phyloP scores from a whole-genome alignment of 139 green algal species.

The Eudorina sp. region DNA sequence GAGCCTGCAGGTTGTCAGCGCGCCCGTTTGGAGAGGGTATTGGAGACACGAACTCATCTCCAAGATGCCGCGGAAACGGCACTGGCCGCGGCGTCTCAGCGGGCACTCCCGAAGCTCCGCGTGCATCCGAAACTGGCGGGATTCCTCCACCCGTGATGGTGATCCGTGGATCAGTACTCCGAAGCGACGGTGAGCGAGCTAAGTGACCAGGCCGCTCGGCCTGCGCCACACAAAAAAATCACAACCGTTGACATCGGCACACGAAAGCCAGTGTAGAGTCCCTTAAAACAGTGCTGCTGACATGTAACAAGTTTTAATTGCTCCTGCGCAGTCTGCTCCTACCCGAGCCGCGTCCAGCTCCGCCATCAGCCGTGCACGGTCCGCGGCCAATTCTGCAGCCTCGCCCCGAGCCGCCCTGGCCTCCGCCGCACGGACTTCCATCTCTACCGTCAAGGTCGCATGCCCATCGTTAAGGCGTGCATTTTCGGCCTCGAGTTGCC shows the following conservation, averaged over 20 bases:
- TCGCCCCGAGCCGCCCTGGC: neutral
- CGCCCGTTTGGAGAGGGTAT: neutral
- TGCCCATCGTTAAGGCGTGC: constrained; percentile 2
- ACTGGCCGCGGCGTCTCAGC: neutral
- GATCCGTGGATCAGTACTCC: neutral
- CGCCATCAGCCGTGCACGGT: neutral
- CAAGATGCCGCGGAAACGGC: neutral
- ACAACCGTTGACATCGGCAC: too few relatives aligned
- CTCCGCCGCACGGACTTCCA: constrained; percentile 3
- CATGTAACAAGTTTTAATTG: too few relatives aligned
- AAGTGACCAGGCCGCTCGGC: neutral
- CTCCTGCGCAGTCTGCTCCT: too few relatives aligned
- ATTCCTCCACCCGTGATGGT: constrained; percentile 39
- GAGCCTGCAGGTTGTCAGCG: constrained; percentile 9
- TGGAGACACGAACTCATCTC: neutral
- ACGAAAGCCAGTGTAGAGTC: too few relatives aligned
- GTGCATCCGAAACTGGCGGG: neutral
- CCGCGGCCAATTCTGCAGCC: constrained; percentile 20
- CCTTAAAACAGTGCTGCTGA: too few relatives aligned
- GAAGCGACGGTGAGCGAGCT: neutral
- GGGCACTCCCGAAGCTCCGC: neutral
- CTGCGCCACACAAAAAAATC: neutral
- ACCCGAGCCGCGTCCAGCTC: neutral
- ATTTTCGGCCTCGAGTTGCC: constrained; percentile 32
- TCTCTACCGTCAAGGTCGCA: constrained; percentile 36